Evolutionary conservation across 1,284 basidiomycete species (phyloP).

Genomic region (Apiotrichum akiyoshidainum): DNA sequence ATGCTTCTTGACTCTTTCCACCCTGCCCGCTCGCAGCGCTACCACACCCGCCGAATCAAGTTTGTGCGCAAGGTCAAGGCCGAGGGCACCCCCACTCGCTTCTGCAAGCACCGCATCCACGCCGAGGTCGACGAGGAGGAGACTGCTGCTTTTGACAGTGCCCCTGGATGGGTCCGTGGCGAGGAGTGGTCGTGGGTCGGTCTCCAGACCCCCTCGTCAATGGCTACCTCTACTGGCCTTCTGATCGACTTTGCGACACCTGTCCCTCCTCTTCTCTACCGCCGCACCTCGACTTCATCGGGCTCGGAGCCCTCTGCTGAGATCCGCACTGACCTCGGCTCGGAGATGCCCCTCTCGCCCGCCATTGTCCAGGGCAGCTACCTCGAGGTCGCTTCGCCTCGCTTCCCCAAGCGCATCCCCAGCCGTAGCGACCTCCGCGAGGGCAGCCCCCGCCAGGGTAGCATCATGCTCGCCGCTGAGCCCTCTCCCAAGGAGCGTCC

Average conservation of each 20-base stretch:
- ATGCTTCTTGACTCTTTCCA: constrained; percentile 55
- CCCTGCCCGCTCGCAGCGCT: constrained; percentile 48
- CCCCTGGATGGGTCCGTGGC: constrained; percentile 43
- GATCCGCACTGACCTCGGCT: constrained; percentile 14
- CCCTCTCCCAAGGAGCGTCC: neutral
- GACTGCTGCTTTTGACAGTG: constrained; percentile 42
- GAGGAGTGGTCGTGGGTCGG: constrained; percentile 48
- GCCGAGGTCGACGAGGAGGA: constrained; percentile 46
- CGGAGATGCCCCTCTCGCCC: neutral
- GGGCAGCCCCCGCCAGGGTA: neutral
- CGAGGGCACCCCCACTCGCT: constrained; percentile 46
- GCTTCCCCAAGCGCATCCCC: neutral
- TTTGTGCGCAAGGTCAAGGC: constrained; percentile 54
- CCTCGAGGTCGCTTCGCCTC: neutral
- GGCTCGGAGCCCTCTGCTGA: constrained; percentile 9
- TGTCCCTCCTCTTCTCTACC: constrained; percentile 12
- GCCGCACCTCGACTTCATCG: constrained; percentile 1
- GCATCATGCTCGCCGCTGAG: neutral
- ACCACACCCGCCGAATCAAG: constrained; percentile 49
- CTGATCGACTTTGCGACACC: constrained; percentile 22
- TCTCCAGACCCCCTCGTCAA: constrained; percentile 23
- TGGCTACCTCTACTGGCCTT: constrained; percentile 15
- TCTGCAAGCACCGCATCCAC: constrained; percentile 41
- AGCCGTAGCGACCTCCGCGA: neutral
- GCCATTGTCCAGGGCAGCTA: neutral